A percentile compares a stretch with the other conserved stretches of the same genome.
phyloP scores from a whole-genome alignment of 345 rosid genomes.

The Pistacia integerrima region DNA sequence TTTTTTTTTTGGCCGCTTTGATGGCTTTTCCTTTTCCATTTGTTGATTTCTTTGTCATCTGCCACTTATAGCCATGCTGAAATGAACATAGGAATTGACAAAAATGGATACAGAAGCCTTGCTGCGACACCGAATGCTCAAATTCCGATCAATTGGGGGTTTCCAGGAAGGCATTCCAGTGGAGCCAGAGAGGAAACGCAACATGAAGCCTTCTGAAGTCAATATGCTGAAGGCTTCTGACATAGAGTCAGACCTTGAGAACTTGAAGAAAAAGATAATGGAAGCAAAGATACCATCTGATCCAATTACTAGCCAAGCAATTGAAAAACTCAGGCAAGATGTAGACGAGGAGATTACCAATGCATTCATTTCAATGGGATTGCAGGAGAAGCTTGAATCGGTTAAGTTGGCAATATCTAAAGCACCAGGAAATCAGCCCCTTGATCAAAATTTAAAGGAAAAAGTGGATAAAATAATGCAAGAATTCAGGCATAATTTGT shows the following conservation, averaged over 20 bases:
- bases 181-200: conserved; percentile 27
- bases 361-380: conserved; percentile 40
- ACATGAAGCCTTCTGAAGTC: conserved; percentile 38
- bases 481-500: conserved; percentile 32
- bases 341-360: conserved; percentile 31
- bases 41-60: conserved; percentile 24
- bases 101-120: conserved; percentile 32
- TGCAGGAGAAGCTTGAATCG: conserved; percentile 35
- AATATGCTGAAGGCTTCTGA: conserved; percentile 27
- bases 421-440: conserved; percentile 28
- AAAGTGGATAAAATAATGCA: conserved; percentile 29
- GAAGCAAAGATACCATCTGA: conserved; percentile 20
- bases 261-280: conserved; percentile 23
- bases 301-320: conserved; percentile 26
- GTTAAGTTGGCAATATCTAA: conserved; percentile 33
- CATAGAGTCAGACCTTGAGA: conserved; percentile 28
- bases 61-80: not conserved
- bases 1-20: conserved; percentile 2
- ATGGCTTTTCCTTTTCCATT: not conserved
- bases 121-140: conserved; percentile 28
- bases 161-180: conserved; percentile 32
- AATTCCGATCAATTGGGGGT: conserved; percentile 32
- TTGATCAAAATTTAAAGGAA: conserved; percentile 20
- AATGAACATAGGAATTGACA: conserved; percentile 23
- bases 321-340: conserved; percentile 34